Conservation (phyloP, 441 rosid species). For the Arabidopsis hybrid region DNA sequence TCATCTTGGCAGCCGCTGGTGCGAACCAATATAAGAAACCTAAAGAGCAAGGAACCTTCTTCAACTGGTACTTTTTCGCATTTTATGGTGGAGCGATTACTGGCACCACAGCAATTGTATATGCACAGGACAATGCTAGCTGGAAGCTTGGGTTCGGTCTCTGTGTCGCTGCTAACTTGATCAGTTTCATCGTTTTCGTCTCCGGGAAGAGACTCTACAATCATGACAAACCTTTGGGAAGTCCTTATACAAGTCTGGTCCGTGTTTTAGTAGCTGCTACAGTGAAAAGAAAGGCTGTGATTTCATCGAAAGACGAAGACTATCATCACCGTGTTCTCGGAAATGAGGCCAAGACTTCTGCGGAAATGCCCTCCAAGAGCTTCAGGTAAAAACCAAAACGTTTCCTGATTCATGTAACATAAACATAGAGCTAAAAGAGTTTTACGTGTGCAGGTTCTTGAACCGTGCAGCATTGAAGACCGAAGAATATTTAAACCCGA, state of each 20-base stretch:
- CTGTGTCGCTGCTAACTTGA: slow-evolving; percentile 35
- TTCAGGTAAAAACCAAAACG: slow-evolving; percentile 33
- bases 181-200: slow-evolving; percentile 47
- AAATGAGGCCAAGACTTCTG: background rate
- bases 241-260: slow-evolving; percentile 52
- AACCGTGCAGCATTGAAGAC: slow-evolving; percentile 61
- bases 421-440: background rate
- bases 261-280: slow-evolving; percentile 52
- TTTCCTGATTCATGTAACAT: background rate
- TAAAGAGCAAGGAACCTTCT: slow-evolving; percentile 51
- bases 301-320: slow-evolving; percentile 41
- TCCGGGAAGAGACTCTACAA: slow-evolving; percentile 48
- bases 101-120: slow-evolving; percentile 47
- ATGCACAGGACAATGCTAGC: slow-evolving; percentile 52
- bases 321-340: slow-evolving; percentile 20
- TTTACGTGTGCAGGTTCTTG: slow-evolving; percentile 37
- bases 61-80: slow-evolving; percentile 58
- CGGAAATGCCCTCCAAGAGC: slow-evolving; percentile 32
- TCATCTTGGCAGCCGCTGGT: slow-evolving; percentile 51
- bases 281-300: slow-evolving; percentile 40
- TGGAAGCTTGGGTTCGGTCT: slow-evolving; percentile 61
- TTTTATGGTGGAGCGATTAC: slow-evolving; percentile 7
- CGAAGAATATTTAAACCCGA: slow-evolving; percentile 39
- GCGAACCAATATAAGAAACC: slow-evolving; percentile 56
- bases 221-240: slow-evolving; percentile 52